Evolutionary conservation across 2,329 filamentous ascomycete genomes (phyloP).

Genomic region (Diaporthe longicolla): DNA sequence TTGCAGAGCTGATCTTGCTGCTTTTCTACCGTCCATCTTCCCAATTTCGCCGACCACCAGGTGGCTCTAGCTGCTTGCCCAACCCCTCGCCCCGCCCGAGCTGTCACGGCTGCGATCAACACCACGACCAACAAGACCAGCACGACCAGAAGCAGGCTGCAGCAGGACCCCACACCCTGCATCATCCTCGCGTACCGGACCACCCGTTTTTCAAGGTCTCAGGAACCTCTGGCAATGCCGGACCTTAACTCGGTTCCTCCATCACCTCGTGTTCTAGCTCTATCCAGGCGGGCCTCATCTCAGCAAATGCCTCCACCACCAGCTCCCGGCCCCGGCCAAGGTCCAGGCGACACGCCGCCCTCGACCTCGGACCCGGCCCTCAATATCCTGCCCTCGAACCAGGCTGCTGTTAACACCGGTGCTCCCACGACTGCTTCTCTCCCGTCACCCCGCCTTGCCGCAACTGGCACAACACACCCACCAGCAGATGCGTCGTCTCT

Average conservation of each 20-base stretch:
- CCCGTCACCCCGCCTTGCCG: constrained; percentile 53
- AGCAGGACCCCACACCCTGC: constrained; percentile 38
- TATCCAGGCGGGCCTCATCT: constrained; percentile 60
- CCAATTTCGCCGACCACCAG: neutral
- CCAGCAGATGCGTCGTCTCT: constrained; percentile 62
- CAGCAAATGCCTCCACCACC: constrained; percentile 60
- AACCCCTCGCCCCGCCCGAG: constrained; percentile 16
- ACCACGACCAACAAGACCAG: neutral
- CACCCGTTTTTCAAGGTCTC: constrained; percentile 19
- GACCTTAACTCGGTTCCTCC: constrained; percentile 70
- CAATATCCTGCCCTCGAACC: constrained; percentile 72
- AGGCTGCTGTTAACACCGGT: constrained; percentile 61
- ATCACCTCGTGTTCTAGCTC: constrained; percentile 61
- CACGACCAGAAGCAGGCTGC: constrained; percentile 21
- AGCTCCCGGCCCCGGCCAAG: constrained; percentile 52
- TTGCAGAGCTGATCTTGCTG: constrained; percentile 28
- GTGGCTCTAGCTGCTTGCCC: neutral
- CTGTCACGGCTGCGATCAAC: constrained; percentile 16
- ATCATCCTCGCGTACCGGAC: constrained; percentile 26
- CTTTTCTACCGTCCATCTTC: constrained; percentile 1
- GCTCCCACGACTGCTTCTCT: constrained; percentile 51
- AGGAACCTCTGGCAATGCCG: constrained; percentile 57
- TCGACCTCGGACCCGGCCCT: constrained; percentile 55
- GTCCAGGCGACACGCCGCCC: constrained; percentile 46
- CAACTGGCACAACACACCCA: constrained; percentile 45